Evolutionary conservation across 2,329 filamentous ascomycete genomes (phyloP), one percentile per base, ranked within the genome.

Genomic region (Xylaria sp.): DNA sequence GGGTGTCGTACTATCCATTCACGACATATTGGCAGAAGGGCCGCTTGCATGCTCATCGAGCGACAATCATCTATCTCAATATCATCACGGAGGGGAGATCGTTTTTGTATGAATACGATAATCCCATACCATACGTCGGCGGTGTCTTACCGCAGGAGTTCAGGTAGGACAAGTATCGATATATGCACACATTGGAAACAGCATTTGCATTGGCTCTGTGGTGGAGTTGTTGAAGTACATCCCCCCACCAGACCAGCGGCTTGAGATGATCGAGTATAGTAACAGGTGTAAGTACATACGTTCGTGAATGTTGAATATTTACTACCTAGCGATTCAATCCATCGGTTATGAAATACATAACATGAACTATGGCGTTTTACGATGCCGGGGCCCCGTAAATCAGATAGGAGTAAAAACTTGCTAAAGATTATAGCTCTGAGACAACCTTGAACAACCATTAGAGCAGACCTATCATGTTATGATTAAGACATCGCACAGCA

Each of bases 21-120:
- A 65, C 44, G 75, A 75, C 41, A 74, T 76, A 23, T 63, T 74
- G 18, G 71, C 65, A 46, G 72, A 74, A 61, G 70, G 70, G n/a
- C 69, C 69, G 13, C 56, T 57, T 6, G 9, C 28, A 34, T 46
- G 37, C 20, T 57, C 52, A 46, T 57, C 32, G 41, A 68, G 20
- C 52, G 37, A 28, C 41, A 18, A 50, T 12, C 54, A 54, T 51
- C 9, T 48, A 20, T 13, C 65, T 56, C 59, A 8, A 46, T 63
- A 25, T 41, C 23, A 52, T 32, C 13, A 65, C 13, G 51, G 46
- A 44, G 32, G 44, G 37, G 48, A 23, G 20, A 18, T 20, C 32
- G 39, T 7, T n/a, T 23, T 51, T 63, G 41, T 59, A 71, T 62
- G 23, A 63, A 23, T 65, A 65, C 28, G 32, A n/a, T 65, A 20